Percentiles rank a stretch among this genome's conserved stretches.
phyloP scores from a whole-genome alignment of 2,329 filamentous ascomycete species.

The Shiraia bambusicola region DNA sequence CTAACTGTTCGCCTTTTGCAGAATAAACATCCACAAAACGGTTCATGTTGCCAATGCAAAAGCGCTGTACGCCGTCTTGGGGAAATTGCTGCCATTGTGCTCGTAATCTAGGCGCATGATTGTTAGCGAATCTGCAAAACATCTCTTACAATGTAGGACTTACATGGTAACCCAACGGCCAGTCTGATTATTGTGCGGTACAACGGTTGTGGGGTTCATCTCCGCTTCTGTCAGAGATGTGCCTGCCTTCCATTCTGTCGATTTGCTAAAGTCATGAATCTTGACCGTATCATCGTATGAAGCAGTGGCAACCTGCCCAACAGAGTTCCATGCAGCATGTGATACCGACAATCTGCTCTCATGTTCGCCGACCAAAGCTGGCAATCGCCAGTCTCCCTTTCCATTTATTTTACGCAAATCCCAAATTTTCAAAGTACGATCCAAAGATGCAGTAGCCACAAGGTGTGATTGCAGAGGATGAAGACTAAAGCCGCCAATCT shows the following conservation, averaged over 20 bases:
- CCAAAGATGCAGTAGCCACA: conserved; percentile 83
- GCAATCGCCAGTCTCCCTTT: conserved; percentile 61
- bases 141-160: conserved; percentile 18
- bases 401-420: conserved; percentile 78
- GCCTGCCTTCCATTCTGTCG: conserved; percentile 53
- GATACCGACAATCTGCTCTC: conserved; percentile 81
- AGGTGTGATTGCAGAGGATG: conserved; percentile 80
- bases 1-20: conserved; percentile 79
- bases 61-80: conserved; percentile 76
- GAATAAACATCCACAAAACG: conserved; percentile 92
- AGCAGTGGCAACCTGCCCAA: conserved; percentile 83
- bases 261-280: conserved; percentile 72
- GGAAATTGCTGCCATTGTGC: conserved; percentile 88
- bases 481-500: conserved; percentile 90
- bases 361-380: conserved; percentile 77
- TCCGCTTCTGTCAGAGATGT: conserved; percentile 60
- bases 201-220: conserved; percentile 68
- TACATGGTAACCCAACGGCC: conserved; percentile 88
- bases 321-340: conserved; percentile 85
- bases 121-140: conserved; percentile 14
- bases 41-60: conserved; percentile 97
- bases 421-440: conserved; percentile 89
- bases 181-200: conserved; percentile 93
- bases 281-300: conserved; percentile 96
- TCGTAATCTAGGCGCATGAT: conserved; percentile 56